A percentile compares a stretch with the other conserved stretches of the same genome.
These are phyloP conservation scores for Sugiyamaella qingdaonensis DNA, from an alignment of 805 yeast species.

Conservation along the genomic window DNA sequence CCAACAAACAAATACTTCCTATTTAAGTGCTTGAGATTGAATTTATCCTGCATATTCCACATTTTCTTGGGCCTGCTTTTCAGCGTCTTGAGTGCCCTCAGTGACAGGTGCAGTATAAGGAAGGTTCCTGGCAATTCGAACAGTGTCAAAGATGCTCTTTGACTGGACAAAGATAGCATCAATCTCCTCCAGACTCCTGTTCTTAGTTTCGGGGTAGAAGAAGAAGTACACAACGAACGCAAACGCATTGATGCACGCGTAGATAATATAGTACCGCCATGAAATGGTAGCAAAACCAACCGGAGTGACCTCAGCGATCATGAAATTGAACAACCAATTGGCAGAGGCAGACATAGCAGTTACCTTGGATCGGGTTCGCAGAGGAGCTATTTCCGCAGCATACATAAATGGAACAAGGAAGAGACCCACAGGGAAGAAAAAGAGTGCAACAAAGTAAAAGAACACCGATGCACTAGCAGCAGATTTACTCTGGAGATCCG, in stretches of 20 bases:
- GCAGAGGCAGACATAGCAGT: conserved; percentile 58
- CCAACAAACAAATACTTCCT: no score
- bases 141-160: conserved; percentile 10
- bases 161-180: conserved; percentile 47
- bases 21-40: no score
- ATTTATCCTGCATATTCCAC: neutral
- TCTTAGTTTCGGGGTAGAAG: conserved; percentile 71
- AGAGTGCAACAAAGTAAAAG: conserved; percentile 4
- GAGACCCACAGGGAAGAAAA: conserved; percentile 14
- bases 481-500: conserved; percentile 45
- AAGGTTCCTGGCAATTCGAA: conserved; percentile 1
- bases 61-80: conserved; percentile 3
- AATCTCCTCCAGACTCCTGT: conserved; percentile 67
- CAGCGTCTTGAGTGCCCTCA: conserved; percentile 1
- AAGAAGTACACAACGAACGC: conserved; percentile 37
- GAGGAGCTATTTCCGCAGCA: conserved; percentile 15
- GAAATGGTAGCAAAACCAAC: conserved; percentile 39
- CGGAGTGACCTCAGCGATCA: conserved; percentile 65
- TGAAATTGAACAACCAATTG: conserved; percentile 61
- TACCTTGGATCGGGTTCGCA: conserved; percentile 27
- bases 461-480: conserved; percentile 15
- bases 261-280: conserved; percentile 41
- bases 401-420: conserved; percentile 11
- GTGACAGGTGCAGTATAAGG: conserved; percentile 6
- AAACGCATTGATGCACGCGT: conserved; percentile 12